phyloP scores from a whole-genome alignment of 2,329 filamentous ascomycete genomes.

The Colletotrichum coccodes region DNA sequence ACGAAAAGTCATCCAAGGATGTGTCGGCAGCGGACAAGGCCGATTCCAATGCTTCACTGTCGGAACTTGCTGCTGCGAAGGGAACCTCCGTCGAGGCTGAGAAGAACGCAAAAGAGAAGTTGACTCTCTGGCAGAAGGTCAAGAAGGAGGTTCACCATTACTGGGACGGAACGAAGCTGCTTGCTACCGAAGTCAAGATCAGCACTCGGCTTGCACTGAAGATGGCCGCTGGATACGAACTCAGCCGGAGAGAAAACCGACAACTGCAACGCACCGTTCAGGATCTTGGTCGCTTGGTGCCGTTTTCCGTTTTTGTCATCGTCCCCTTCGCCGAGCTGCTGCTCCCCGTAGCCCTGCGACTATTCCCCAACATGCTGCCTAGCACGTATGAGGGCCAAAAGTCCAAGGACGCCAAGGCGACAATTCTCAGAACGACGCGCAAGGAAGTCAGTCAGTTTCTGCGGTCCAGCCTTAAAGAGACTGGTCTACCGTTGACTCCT shows the following conservation, averaged over 20 bases:
- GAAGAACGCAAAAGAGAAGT: slow-evolving; percentile 77
- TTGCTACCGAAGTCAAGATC: slow-evolving; percentile 92
- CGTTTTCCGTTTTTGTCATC: slow-evolving; percentile 96
- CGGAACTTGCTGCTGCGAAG: slow-evolving; percentile 73
- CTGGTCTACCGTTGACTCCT: slow-evolving; percentile 87
- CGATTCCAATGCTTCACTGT: slow-evolving; percentile 58
- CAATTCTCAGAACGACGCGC: slow-evolving; percentile 81
- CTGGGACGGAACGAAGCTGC: slow-evolving; percentile 97
- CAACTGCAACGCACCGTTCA: slow-evolving; percentile 94
- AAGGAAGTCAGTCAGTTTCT: slow-evolving; percentile 95
- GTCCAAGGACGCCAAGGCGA: slow-evolving; percentile 89
- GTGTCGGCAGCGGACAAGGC: slow-evolving; percentile 42
- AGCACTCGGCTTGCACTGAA: slow-evolving; percentile 91
- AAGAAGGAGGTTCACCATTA: slow-evolving; percentile 96
- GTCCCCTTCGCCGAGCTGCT: slow-evolving; percentile 96
- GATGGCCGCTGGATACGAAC: slow-evolving; percentile 97
- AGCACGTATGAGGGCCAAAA: slow-evolving; percentile 96
- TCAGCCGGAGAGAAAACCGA: slow-evolving; percentile 91
- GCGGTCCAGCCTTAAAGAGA: slow-evolving; percentile 88
- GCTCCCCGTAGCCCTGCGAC: slow-evolving; percentile 87
- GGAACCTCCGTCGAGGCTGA: slow-evolving; percentile 69
- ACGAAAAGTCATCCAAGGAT: slow-evolving; percentile 42
- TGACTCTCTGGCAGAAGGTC: slow-evolving; percentile 90
- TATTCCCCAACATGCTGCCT: slow-evolving; percentile 97
- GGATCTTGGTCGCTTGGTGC: slow-evolving; percentile 90